Percentiles rank a stretch among this genome's conserved stretches.
These are phyloP conservation scores for Aleurites moluccanus DNA, from an alignment of 441 rosid genomes.

Conservation along the genomic window DNA sequence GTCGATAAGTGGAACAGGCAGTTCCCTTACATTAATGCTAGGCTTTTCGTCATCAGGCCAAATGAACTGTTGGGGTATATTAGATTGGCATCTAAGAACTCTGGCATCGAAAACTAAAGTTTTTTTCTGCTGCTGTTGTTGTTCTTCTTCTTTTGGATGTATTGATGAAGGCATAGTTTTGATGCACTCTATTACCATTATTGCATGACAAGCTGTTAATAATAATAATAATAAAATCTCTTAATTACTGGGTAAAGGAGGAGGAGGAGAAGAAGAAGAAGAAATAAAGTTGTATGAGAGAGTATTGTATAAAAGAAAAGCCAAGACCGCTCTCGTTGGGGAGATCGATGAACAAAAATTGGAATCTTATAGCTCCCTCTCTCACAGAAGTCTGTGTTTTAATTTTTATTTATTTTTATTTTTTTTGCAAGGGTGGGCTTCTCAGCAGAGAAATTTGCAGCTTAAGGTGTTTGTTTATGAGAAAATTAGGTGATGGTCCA, in stretches of 20 bases:
- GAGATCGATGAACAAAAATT: conserved; percentile 41
- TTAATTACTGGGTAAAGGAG: background rate
- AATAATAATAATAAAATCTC: background rate
- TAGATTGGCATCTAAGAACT: conserved; percentile 42
- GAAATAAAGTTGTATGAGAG: conserved; percentile 10
- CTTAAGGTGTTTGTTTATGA: conserved; percentile 13
- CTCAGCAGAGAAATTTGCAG: conserved; percentile 15
- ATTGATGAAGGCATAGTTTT: conserved; percentile 26
- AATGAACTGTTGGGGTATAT: conserved; percentile 74
- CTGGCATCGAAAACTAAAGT: conserved; percentile 69
- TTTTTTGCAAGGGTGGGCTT: conserved; percentile 34
- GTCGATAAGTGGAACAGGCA: conserved; percentile 74
- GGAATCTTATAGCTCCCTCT: conserved; percentile 49
- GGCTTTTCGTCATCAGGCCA: conserved; percentile 95
- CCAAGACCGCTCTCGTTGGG: conserved; percentile 48
- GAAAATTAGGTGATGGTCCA: conserved; percentile 29
- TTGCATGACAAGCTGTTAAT: conserved; percentile 38
- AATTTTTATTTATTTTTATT: background rate
- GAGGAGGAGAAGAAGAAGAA: conserved; percentile 14
- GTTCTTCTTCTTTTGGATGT: conserved; percentile 13
- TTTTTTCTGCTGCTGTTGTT: conserved; percentile 21
- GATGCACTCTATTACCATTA: conserved; percentile 49
- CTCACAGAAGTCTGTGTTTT: background rate
- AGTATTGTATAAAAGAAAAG: conserved; percentile 41
- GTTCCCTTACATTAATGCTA: conserved; percentile 45